Conservation (phyloP, 1,139 yeast genomes). For the Hemisphaericaspora xylanilytica region DNA sequence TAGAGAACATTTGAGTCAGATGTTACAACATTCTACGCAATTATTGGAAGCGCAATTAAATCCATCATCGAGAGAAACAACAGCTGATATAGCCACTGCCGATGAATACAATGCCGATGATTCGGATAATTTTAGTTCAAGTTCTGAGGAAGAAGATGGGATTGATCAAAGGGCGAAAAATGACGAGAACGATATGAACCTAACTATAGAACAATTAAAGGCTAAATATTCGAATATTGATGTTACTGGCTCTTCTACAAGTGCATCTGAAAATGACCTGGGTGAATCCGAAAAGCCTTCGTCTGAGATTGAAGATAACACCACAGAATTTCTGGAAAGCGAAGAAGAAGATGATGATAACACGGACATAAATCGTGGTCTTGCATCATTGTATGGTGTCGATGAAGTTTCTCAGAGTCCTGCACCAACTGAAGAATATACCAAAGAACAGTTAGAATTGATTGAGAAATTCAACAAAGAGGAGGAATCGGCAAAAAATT, state of each 20-base stretch:
- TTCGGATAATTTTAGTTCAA: slow-evolving; percentile 20
- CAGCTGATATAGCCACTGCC: slow-evolving; percentile 18
- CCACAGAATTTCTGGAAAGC: slow-evolving; percentile 11
- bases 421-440: slow-evolving; percentile 23
- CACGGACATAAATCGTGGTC: slow-evolving; percentile 23
- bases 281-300: background rate
- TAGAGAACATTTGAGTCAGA: slow-evolving; percentile 82
- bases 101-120: slow-evolving; percentile 19
- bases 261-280: slow-evolving; percentile 13
- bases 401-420: slow-evolving; percentile 10
- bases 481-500: slow-evolving; percentile 10
- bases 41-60: slow-evolving; percentile 80
- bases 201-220: slow-evolving; percentile 64
- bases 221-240: slow-evolving; percentile 60
- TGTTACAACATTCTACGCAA: slow-evolving; percentile 88
- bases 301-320: background rate
- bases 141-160: slow-evolving; percentile 31
- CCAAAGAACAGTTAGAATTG: slow-evolving; percentile 33
- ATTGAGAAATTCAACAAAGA: slow-evolving; percentile 21
- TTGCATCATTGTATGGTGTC: slow-evolving; percentile 34
- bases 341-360: slow-evolving; percentile 23
- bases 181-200: slow-evolving; percentile 53
- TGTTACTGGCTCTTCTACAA: slow-evolving; percentile 13
- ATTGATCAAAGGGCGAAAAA: slow-evolving; percentile 13
- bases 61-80: slow-evolving; percentile 28